Base-by-base conservation (phyloP, 257 asterid species). In the Ilex asprella region DNA sequence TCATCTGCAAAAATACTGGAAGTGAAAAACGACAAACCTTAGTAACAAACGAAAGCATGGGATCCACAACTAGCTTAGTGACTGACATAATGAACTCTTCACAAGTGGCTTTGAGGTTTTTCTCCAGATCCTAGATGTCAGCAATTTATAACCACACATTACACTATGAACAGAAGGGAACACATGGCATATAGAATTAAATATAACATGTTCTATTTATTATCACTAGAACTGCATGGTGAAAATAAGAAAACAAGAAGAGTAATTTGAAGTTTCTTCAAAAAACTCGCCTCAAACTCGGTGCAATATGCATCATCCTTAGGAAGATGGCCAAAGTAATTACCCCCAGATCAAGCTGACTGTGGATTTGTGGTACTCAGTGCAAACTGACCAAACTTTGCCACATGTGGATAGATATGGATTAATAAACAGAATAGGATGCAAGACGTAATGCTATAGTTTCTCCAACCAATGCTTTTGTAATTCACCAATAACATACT, bases 31-130 rank as follows among this genome's bases (percentile, higher is more conserved):
- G 57, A 55, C 81, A 55, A 77, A 89, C 97, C 99, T 92, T 92
- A 70, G 99, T 82, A 73, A 69, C 94, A 62, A 93, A 89, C 70
- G 97, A 93, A 78, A 93, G 83, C 91, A 93, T 76, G 32, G 97
- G 97, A 71, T 93, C 97, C 80, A 89, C 99, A 73, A 87, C 91
- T 63, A 84, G 86, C 84, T 93, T 93, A 62, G 99, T 93, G 71
- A 93, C 96, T 10, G 92, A 82, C 97, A 93, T 89, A 58, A 93
- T 93, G 70, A 89, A 89, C 81, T 93, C 97, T 83, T 93, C 99
- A 47, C 97, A 93, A 16, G 99, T 89, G 69, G 84, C 75, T 78
- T 93, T 93, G 62, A 93, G 97, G 84, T 78, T 93, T 75, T 82
- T 93, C 90, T 93, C 97, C 87, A 93, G 73, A 69, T 93, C 99